phyloP scores from a whole-genome alignment of 139 green algal species.

The Volvox africanus region DNA sequence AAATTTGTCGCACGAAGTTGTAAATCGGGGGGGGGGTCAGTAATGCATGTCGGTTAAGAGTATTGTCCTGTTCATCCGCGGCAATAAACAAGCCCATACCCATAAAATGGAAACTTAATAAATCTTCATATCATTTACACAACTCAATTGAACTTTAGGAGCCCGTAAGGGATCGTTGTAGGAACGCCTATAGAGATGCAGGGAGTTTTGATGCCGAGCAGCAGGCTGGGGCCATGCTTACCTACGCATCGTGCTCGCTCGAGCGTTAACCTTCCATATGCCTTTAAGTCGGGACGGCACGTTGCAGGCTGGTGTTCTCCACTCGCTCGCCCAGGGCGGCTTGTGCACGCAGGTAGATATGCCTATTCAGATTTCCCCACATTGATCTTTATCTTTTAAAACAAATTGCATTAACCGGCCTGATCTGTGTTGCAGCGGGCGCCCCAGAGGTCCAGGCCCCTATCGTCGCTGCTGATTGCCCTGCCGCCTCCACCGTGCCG shows the following conservation, averaged over 20 bases:
- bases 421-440: constrained; percentile 15
- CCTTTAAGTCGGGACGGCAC: not conserved
- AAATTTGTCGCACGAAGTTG: not conserved
- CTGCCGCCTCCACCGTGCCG: not conserved
- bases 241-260: not conserved
- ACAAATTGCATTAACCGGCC: not conserved
- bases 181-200: constrained; percentile 18
- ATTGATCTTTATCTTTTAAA: not conserved
- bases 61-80: no score
- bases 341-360: constrained; percentile 4
- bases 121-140: no score
- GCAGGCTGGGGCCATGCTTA: not conserved
- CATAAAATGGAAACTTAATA: no score
- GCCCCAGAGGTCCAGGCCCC: not conserved
- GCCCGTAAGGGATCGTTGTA: not conserved
- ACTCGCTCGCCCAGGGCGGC: not conserved
- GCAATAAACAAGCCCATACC: no score
- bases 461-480: constrained; percentile 4
- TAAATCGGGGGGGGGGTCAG: no score
- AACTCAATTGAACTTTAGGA: no score
- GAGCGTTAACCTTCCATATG: not conserved
- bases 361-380: not conserved
- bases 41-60: no score
- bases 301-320: not conserved
- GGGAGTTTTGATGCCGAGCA: not conserved